Evolutionary conservation across 768 basidiomycete species (phyloP).

Genomic region (Tylopilus subfusipes): DNA sequence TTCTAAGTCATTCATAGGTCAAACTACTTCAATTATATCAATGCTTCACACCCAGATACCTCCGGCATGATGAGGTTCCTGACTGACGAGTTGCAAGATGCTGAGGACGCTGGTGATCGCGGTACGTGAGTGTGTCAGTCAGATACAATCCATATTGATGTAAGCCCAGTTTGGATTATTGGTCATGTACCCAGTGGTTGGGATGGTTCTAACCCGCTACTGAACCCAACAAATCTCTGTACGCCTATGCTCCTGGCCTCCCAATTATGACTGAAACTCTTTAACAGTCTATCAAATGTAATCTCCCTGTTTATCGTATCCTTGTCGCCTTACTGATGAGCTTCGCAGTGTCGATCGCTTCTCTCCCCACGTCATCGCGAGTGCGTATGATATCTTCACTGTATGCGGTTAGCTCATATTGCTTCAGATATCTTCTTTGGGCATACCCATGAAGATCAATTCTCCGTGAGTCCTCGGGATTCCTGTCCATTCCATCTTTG

Average conservation of each 20-base stretch:
- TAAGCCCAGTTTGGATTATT: constrained; percentile 43
- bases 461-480: constrained; percentile 44
- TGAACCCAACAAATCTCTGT: constrained; percentile 70
- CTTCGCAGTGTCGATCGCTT: constrained; percentile 63
- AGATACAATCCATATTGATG: constrained; percentile 9
- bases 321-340: neutral
- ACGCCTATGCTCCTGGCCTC: constrained; percentile 22
- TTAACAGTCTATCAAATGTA: constrained; percentile 49
- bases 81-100: constrained; percentile 73
- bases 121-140: constrained; percentile 38
- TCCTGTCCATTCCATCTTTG: neutral
- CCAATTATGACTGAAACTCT: constrained; percentile 2
- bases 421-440: constrained; percentile 68
- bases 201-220: constrained; percentile 67
- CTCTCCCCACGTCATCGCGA: constrained; percentile 74
- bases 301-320: neutral
- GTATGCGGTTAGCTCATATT: constrained; percentile 7
- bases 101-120: constrained; percentile 72
- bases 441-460: constrained; percentile 72
- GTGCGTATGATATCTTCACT: constrained; percentile 37
- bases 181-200: constrained; percentile 61
- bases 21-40: constrained; percentile 78
- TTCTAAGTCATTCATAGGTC: constrained; percentile 36
- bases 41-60: constrained; percentile 62
- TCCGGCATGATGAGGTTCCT: constrained; percentile 77